A percentile compares a stretch with the other conserved stretches of the same genome.
Evolutionary conservation across 73 alveolate species (phyloP).

Genomic region (Stentor coeruleus): DNA sequence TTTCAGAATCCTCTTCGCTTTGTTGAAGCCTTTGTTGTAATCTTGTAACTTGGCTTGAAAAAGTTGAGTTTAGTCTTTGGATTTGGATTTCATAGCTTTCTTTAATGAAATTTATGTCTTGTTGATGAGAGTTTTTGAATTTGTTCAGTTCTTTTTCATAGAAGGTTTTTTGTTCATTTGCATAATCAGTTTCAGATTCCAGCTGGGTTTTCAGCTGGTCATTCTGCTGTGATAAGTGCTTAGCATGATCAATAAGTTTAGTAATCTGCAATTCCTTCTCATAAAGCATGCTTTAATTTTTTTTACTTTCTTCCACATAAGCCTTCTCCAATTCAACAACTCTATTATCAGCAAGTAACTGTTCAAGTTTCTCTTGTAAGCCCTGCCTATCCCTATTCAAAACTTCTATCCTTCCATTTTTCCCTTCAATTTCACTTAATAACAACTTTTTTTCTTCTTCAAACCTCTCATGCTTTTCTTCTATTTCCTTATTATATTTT

Average conservation of each 20-base stretch:
- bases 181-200: neutral
- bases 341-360: neutral
- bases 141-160: conserved; percentile 14
- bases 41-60: neutral
- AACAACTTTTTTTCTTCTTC: neutral
- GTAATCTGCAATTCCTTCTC: neutral
- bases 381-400: neutral
- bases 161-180: neutral
- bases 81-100: conserved; percentile 14
- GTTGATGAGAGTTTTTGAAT: neutral
- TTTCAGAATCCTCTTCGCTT: conserved; percentile 15
- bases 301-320: neutral
- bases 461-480: neutral
- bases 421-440: neutral
- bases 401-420: neutral
- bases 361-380: neutral
- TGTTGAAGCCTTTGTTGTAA: neutral
- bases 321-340: neutral
- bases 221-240: neutral
- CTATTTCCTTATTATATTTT: neutral
- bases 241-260: conserved; percentile 6
- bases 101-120: neutral
- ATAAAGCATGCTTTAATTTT: neutral
- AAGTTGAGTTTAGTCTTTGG: conserved; percentile 21
- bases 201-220: neutral